phyloP scores from a whole-genome alignment of 129 eudicot genomes.

The Ambrosia trifida region DNA sequence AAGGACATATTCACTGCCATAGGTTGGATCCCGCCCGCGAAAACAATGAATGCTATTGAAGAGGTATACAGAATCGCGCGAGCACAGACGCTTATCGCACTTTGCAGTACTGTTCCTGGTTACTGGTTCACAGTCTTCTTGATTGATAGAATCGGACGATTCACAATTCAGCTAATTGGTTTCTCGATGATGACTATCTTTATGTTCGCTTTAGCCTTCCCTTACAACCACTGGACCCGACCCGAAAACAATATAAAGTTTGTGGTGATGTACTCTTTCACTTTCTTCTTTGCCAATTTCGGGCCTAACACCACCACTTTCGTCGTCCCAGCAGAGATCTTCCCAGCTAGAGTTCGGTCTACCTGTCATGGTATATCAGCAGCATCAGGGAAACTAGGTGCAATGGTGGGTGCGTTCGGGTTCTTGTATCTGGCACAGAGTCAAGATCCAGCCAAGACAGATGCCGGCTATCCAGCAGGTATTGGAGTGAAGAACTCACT shows the following conservation, averaged over 20 bases:
- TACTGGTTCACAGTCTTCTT: slow-evolving; percentile 51
- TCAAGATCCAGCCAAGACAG: slow-evolving; percentile 37
- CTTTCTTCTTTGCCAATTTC: slow-evolving; percentile 48
- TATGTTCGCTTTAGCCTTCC: slow-evolving; percentile 46
- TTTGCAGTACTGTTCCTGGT: slow-evolving; percentile 52
- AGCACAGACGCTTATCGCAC: slow-evolving; percentile 48
- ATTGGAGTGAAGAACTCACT: slow-evolving; percentile 43
- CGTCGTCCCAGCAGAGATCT: slow-evolving; percentile 51
- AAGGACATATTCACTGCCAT: slow-evolving; percentile 47
- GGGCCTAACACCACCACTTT: slow-evolving; percentile 51
- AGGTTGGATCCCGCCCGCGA: slow-evolving; percentile 48
- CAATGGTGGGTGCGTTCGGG: slow-evolving; percentile 51
- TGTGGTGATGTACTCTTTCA: slow-evolving; percentile 43
- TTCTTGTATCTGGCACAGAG: slow-evolving; percentile 46
- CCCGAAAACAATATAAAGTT: slow-evolving; percentile 42
- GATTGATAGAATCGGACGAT: slow-evolving; percentile 43
- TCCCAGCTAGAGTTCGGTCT: slow-evolving; percentile 44
- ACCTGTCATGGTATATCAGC: slow-evolving; percentile 54
- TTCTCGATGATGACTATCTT: slow-evolving; percentile 48
- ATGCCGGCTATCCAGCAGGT: slow-evolving; percentile 46
- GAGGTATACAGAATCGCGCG: slow-evolving; percentile 45
- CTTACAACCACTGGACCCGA: slow-evolving; percentile 45
- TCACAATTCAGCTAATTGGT: slow-evolving; percentile 42
- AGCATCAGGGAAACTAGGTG: slow-evolving; percentile 48
- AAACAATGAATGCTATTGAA: slow-evolving; percentile 46